These are phyloP conservation scores for Corrigiola litoralis DNA, from an alignment of 179 eudicot genomes.

Conservation along the genomic window DNA sequence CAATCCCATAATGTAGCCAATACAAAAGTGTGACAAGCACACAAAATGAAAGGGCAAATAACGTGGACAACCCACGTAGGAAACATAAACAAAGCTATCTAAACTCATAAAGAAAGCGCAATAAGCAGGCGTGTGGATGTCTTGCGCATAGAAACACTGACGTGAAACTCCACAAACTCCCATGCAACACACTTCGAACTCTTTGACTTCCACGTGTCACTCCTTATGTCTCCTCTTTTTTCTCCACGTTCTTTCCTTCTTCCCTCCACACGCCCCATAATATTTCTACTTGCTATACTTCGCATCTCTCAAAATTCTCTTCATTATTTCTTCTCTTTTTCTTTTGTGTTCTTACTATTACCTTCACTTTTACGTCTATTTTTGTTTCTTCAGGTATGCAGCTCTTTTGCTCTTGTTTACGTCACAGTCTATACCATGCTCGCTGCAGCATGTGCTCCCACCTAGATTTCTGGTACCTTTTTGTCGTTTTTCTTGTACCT, in stretches of 20 bases:
- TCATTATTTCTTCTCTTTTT: background rate
- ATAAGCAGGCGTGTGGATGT: background rate
- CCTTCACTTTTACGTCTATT: no score
- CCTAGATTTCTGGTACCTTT: no score
- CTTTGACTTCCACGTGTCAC: conserved; percentile 12
- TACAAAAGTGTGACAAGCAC: conserved; percentile 14
- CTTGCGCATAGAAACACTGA: conserved; percentile 2
- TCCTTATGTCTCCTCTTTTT: background rate
- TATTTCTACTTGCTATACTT: no score
- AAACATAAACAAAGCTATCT: background rate
- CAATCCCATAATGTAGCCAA: background rate
- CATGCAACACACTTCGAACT: background rate
- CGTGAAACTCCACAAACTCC: no score
- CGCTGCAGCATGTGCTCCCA: no score
- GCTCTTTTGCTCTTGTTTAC: no score
- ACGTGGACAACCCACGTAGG: conserved; percentile 8
- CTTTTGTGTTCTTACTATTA: background rate
- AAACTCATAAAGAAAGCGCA: background rate
- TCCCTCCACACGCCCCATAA: conserved; percentile 25
- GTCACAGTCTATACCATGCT: no score
- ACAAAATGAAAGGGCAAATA: background rate
- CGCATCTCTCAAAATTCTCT: background rate
- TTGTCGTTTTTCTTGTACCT: no score
- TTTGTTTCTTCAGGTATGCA: no score
- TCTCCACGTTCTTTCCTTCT: conserved; percentile 14